These are phyloP conservation scores for Claviceps purpurea DNA, from an alignment of 2,329 filamentous ascomycete genomes.

Conservation along the genomic window DNA sequence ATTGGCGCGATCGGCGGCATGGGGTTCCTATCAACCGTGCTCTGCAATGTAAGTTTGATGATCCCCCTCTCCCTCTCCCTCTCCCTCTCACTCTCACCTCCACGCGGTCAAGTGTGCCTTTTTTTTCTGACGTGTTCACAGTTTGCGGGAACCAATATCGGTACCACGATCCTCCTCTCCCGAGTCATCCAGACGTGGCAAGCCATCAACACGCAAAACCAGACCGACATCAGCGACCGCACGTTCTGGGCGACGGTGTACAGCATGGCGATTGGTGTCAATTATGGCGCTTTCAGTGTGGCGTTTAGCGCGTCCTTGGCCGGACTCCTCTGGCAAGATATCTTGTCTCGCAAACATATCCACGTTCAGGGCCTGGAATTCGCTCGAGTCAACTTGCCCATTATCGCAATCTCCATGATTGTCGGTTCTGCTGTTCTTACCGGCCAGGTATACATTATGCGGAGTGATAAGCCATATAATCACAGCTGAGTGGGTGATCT, in stretches of 20 bases:
- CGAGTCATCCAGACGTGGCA: constrained; percentile 59
- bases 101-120: neutral
- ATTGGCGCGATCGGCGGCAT: constrained; percentile 58
- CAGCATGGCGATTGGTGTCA: constrained; percentile 61
- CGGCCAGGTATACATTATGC: constrained; percentile 46
- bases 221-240: constrained; percentile 41
- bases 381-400: constrained; percentile 54
- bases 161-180: constrained; percentile 59
- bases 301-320: constrained; percentile 61
- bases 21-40: constrained; percentile 56
- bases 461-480: constrained; percentile 7
- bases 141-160: constrained; percentile 68
- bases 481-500: neutral
- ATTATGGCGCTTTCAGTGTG: constrained; percentile 61
- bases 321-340: constrained; percentile 60
- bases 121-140: constrained; percentile 16
- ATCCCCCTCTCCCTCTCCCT: no score
- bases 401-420: constrained; percentile 55
- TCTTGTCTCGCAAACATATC: constrained; percentile 55
- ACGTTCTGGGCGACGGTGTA: constrained; percentile 65
- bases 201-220: constrained; percentile 36
- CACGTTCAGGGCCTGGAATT: constrained; percentile 50
- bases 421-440: constrained; percentile 49
- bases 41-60: constrained; percentile 51
- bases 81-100: neutral